Base-by-base conservation (phyloP, 805 yeast genomes). In the Candida sonorensis region DNA sequence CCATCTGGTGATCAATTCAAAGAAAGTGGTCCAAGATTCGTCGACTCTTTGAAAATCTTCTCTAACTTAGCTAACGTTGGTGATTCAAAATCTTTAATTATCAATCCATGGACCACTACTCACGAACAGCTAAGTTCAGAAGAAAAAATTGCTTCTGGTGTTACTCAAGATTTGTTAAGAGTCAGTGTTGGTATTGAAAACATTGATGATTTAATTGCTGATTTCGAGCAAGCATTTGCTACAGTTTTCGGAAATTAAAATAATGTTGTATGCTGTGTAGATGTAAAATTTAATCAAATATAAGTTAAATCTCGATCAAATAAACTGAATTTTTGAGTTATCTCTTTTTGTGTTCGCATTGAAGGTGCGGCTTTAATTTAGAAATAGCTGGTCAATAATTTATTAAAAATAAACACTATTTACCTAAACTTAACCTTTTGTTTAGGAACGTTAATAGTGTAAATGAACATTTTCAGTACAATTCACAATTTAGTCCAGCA, bases 51-150 rank as follows among this genome's bases (percentile, higher is more conserved):
- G 60, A 75, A 85, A 61, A 62, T 92, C 36, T 94, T 95, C 35
- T 81, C 95, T 20, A 84, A 87, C 66, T 75, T 92, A 55, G 97
- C 98, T 30, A 90, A 90, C 52, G 97, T 90, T 37, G 98, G 98
- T 55, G 98, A 90, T 54, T 79, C 90, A 31, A 92, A 90, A 67
- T 85, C 97, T 27, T 72, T 90, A 55, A 94, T 90, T 37, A 90
- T 90, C 59, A 88, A 96, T 34, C 98, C 98, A 44, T 88, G 81
- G 71, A 86, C 74, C 62, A 92, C 97, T 25, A 90, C 97, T 17
- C 98, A 90, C 62, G 88, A 86, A 58, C 97, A 92, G 66, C 72
- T 90, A 53, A 60, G 66, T 26, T 86, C 83, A 28, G 82, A 77
- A 44, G 97, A 86, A 66, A 85, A 84, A 64, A 35, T 62, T 26